Conservation (phyloP, 768 basidiomycete genomes). For the Amyloporia xantha region DNA sequence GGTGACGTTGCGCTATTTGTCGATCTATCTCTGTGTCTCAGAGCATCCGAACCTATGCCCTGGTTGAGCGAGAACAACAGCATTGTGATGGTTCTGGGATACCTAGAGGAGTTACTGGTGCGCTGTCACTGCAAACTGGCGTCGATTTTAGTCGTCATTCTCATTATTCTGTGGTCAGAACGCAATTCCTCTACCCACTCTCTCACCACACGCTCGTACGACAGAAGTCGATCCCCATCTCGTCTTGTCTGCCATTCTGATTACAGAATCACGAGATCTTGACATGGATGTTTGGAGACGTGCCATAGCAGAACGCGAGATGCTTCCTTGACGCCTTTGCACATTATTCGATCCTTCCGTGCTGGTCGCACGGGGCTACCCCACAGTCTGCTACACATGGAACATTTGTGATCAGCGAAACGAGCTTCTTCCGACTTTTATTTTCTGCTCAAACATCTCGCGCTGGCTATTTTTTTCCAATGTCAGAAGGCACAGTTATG, state of each 20-base stretch:
- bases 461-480: no score
- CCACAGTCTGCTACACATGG: no score
- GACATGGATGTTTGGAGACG: conserved; percentile 40
- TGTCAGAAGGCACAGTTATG: no score
- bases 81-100: conserved; percentile 49
- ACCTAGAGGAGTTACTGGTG: conserved; percentile 46
- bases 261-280: conserved; percentile 41
- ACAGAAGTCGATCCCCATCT: conserved; percentile 34
- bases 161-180: neutral
- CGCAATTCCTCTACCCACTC: conserved; percentile 3
- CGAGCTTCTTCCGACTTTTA: no score
- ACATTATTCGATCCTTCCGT: no score
- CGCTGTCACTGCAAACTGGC: no score
- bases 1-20: conserved; percentile 46
- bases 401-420: no score
- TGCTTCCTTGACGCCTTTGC: no score
- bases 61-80: conserved; percentile 52
- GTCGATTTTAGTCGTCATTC: no score
- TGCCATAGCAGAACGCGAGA: conserved; percentile 17
- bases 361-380: no score
- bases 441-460: no score
- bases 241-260: conserved; percentile 48
- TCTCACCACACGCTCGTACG: conserved; percentile 10
- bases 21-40: conserved; percentile 49
- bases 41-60: conserved; percentile 18